These are phyloP conservation scores for Calonectria leucothoes DNA, from an alignment of 2,329 filamentous ascomycete species.

Conservation along the genomic window DNA sequence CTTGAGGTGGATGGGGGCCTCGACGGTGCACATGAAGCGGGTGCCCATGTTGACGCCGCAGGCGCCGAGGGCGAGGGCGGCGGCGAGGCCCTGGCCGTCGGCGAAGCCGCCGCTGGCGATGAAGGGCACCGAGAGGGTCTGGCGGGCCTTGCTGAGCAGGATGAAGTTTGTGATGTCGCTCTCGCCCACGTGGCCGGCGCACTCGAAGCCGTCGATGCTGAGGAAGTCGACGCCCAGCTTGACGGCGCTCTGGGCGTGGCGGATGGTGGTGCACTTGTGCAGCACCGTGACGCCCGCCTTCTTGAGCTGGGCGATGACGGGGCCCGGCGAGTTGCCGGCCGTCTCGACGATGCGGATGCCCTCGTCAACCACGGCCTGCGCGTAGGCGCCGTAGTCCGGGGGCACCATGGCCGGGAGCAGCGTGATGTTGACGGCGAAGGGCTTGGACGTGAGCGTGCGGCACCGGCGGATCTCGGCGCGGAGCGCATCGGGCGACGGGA, in stretches of 20 bases:
- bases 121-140: conserved; percentile 87
- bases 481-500: conserved; percentile 90
- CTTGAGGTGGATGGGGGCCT: conserved; percentile 91
- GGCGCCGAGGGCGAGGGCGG: conserved; percentile 88
- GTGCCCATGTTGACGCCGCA: conserved; percentile 99
- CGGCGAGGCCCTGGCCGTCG: conserved; percentile 92
- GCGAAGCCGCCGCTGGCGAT: conserved; percentile 97
- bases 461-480: conserved; percentile 93
- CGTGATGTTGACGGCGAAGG: conserved; percentile 95
- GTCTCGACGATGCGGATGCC: conserved; percentile 93
- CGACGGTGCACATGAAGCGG: conserved; percentile 94
- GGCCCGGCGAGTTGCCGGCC: conserved; percentile 87
- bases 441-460: conserved; percentile 79
- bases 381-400: conserved; percentile 92
- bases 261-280: conserved; percentile 98
- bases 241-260: conserved; percentile 89
- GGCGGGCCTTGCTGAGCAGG: conserved; percentile 85
- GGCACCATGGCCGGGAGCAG: conserved; percentile 90
- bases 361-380: conserved; percentile 92
- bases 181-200: conserved; percentile 90
- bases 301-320: conserved; percentile 91
- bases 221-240: conserved; percentile 98
- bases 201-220: conserved; percentile 97
- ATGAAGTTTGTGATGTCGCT: conserved; percentile 92
- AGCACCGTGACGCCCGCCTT: conserved; percentile 81